Evolutionary conservation across 78 protist genomes (phyloP).

Genomic region (Dictyostelium citrinum): DNA sequence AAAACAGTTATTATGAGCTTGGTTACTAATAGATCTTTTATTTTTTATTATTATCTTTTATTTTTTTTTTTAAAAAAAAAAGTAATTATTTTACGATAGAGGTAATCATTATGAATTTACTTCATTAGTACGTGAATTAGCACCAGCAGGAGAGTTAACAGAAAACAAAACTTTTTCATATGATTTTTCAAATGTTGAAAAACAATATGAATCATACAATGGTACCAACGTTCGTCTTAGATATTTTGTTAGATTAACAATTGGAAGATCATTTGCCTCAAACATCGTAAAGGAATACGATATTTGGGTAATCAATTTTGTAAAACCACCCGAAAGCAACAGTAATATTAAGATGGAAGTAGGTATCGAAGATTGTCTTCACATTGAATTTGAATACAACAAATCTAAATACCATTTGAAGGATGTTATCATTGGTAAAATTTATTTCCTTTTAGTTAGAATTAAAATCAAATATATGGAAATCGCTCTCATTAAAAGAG

Average conservation of each 20-base stretch:
- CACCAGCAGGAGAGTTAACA: conserved; percentile 89
- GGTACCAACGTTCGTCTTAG: conserved; percentile 95
- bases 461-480: conserved; percentile 95
- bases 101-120: conserved; percentile 89
- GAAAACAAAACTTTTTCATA: conserved; percentile 24
- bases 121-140: conserved; percentile 88
- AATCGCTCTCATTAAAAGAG: conserved; percentile 92
- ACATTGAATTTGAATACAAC: conserved; percentile 98
- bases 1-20: too few relatives aligned
- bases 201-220: conserved; percentile 94
- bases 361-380: conserved; percentile 98
- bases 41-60: too few relatives aligned
- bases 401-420: conserved; percentile 90
- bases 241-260: conserved; percentile 90
- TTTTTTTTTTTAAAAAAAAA: not conserved
- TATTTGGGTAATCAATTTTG: conserved; percentile 88
- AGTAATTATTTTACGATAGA: conserved; percentile 89
- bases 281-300: conserved; percentile 87
- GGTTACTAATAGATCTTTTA: not conserved
- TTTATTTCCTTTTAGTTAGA: conserved; percentile 92
- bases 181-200: conserved; percentile 88
- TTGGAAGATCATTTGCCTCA: conserved; percentile 71
- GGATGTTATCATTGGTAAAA: conserved; percentile 96
- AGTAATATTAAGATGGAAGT: conserved; percentile 95
- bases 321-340: conserved; percentile 85